Conservation (phyloP, 768 basidiomycete genomes). For the Hericium rajendrae region DNA sequence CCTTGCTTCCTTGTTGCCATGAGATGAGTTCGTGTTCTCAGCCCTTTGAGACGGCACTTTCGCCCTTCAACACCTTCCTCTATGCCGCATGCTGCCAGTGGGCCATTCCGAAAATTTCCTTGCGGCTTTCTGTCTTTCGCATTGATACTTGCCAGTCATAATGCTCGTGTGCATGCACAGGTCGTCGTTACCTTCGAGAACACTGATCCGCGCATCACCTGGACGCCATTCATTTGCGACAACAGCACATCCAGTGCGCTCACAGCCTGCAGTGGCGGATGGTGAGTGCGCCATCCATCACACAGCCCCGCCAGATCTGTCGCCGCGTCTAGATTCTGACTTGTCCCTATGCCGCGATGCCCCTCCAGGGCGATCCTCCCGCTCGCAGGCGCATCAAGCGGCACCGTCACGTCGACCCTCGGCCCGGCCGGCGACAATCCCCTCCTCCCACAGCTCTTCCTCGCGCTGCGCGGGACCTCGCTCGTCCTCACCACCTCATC, state of each 20-base stretch:
- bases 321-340: not conserved
- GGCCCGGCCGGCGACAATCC: conserved; percentile 4
- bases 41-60: not conserved
- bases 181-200: conserved; percentile 7
- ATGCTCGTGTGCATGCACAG: not conserved
- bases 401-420: conserved; percentile 13
- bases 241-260: conserved; percentile 1
- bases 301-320: not conserved
- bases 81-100: not conserved
- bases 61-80: not conserved
- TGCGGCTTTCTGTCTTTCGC: not conserved
- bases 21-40: not conserved
- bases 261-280: conserved; percentile 5
- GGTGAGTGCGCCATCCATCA: not conserved
- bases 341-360: not conserved
- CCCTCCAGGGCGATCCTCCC: conserved; percentile 7
- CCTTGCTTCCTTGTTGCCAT: not conserved
- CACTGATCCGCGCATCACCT: conserved; percentile 11
- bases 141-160: not conserved
- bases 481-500: conserved; percentile 11
- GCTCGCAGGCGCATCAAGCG: conserved; percentile 8
- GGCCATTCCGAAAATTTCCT: not conserved
- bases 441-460: conserved; percentile 15
- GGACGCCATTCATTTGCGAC: conserved; percentile 13
- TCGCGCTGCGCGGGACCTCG: conserved; percentile 13